Conservation (phyloP, 805 yeast genomes). For the Debaryomyces prosopidis region DNA sequence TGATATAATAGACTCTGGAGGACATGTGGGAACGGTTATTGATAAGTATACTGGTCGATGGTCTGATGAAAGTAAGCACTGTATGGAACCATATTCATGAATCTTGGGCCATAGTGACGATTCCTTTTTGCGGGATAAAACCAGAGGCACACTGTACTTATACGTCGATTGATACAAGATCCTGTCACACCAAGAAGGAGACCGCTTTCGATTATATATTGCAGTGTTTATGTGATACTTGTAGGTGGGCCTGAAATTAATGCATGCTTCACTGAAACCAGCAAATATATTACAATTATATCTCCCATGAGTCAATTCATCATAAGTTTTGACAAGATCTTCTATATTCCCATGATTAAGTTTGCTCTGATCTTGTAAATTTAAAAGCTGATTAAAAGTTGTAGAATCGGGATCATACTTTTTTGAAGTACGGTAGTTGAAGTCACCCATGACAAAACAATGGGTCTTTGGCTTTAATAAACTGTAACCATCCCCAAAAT, state of each 20-base stretch:
- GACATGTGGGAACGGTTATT: conserved; percentile 45
- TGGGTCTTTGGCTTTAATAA: conserved; percentile 55
- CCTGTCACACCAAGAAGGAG: conserved; percentile 92
- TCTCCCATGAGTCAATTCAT: conserved; percentile 51
- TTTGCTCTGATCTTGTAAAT: conserved; percentile 23
- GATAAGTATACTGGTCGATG: conserved; percentile 74
- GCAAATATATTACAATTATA: conserved; percentile 47
- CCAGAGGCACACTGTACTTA: conserved; percentile 1
- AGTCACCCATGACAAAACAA: conserved; percentile 78
- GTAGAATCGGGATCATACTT: conserved; percentile 10
- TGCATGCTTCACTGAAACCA: conserved; percentile 67
- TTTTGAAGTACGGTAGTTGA: conserved; percentile 68
- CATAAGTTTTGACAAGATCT: conserved; percentile 33
- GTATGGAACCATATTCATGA: conserved; percentile 49
- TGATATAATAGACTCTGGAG: conserved; percentile 36
- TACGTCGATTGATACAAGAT: conserved; percentile 57
- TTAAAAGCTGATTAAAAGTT: conserved; percentile 19
- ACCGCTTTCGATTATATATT: conserved; percentile 57
- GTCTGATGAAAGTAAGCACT: conserved; percentile 59
- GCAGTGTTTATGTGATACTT: conserved; percentile 57
- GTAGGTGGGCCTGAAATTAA: conserved; percentile 77
- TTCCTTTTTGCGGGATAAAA: not conserved
- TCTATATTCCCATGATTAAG: conserved; percentile 9
- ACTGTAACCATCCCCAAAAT: conserved; percentile 58
- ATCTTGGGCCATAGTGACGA: conserved; percentile 21